phyloP scores from a whole-genome alignment of 352 stramenopile genomes.

The Phytopythium kandeliae region DNA sequence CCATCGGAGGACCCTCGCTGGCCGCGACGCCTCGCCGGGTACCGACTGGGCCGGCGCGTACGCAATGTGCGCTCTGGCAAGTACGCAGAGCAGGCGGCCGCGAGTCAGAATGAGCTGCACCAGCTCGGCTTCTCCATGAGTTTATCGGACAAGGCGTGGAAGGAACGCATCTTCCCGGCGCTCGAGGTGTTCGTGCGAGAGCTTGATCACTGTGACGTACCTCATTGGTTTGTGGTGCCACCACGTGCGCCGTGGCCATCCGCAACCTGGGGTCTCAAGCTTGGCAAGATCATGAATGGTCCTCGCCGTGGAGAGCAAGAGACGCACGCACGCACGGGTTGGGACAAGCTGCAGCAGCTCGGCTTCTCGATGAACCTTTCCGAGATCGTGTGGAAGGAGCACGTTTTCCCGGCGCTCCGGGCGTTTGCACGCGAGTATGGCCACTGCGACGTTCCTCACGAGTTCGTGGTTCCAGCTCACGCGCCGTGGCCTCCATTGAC shows the following conservation, averaged over 20 bases:
- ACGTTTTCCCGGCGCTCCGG: conserved; percentile 75
- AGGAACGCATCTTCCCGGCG: conserved; percentile 63
- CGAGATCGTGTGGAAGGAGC: conserved; percentile 53
- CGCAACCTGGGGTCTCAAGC: conserved; percentile 72
- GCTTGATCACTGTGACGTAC: conserved; percentile 88
- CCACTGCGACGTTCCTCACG: conserved; percentile 90
- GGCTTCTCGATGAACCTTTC: conserved; percentile 62
- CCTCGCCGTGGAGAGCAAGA: conserved; percentile 71
- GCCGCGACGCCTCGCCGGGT: conserved; percentile 41
- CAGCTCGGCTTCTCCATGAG: conserved; percentile 60
- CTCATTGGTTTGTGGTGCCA: conserved; percentile 90
- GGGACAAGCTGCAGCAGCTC: conserved; percentile 36
- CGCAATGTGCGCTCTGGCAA: conserved; percentile 60
- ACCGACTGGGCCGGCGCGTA: conserved; percentile 57
- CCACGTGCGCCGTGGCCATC: conserved; percentile 65
- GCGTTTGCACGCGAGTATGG: conserved; percentile 80
- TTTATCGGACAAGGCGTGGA: conserved; percentile 51
- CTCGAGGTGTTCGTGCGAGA: conserved; percentile 81
- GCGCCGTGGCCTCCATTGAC: conserved; percentile 76
- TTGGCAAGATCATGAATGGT: conserved; percentile 89
- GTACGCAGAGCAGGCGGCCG: conserved; percentile 39
- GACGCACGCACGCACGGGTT: conserved; percentile 25
- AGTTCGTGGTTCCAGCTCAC: conserved; percentile 84
- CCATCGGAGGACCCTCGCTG: conserved; percentile 33
- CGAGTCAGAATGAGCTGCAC: conserved; percentile 33